phyloP scores from a whole-genome alignment of 192 early-diverging fungal species.

The Coemansia sp. region DNA sequence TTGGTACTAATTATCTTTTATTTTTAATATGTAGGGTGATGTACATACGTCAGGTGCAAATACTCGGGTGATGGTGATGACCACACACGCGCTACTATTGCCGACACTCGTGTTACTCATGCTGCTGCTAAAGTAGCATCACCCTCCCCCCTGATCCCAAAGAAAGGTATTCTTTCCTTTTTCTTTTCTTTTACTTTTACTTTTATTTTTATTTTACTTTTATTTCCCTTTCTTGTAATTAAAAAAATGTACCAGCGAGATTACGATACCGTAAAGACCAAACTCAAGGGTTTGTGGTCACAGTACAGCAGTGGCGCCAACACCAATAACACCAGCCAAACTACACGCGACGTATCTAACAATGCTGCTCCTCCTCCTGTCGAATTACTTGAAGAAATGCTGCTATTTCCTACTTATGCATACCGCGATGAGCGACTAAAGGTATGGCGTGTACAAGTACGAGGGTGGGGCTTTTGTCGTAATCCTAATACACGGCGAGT shows the following conservation, averaged over 20 bases:
- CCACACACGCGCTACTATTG: neutral
- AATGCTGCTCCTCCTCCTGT: neutral
- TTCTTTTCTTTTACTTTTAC: neutral
- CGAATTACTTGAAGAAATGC: conserved; percentile 32
- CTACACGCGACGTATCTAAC: neutral
- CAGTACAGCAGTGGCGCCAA: conserved; percentile 16
- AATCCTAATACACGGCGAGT: conserved; percentile 34
- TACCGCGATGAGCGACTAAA: conserved; percentile 50
- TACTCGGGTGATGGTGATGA: neutral
- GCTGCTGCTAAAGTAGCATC: neutral
- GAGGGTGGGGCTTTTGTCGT: conserved; percentile 46
- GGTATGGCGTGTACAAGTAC: conserved; percentile 50
- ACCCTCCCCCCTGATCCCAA: neutral
- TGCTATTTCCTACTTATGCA: conserved; percentile 48
- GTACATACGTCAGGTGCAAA: conserved; percentile 6
- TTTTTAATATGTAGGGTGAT: conserved; percentile 6
- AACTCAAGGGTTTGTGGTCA: conserved; percentile 39
- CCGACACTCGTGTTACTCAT: neutral
- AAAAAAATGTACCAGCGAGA: conserved; percentile 30
- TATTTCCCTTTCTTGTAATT: neutral
- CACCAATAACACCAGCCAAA: neutral
- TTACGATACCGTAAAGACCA: conserved; percentile 34
- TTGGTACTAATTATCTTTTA: neutral
- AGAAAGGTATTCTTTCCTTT: neutral
- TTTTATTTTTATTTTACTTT: neutral